phyloP scores from a whole-genome alignment of 352 stramenopile genomes.

The Phytopythium helicoides region DNA sequence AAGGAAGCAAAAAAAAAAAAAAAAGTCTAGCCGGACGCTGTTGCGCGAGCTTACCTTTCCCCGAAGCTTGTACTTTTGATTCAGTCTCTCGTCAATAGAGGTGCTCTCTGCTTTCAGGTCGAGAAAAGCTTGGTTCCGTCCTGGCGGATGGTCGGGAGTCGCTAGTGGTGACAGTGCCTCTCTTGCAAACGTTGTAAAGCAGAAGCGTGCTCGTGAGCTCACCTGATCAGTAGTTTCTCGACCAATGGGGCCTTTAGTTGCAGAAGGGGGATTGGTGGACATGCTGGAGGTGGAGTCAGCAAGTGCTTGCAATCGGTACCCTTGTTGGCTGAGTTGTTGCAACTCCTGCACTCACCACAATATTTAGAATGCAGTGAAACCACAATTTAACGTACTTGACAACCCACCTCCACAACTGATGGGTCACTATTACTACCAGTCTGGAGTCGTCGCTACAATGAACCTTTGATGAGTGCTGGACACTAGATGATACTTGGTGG shows the following conservation, averaged over 20 bases:
- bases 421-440: not conserved
- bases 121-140: too few relatives aligned
- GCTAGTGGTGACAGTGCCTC: conserved; percentile 12
- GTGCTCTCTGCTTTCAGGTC: conserved; percentile 28
- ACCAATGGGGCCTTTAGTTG: not conserved
- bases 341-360: conserved; percentile 40
- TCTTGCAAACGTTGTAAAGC: conserved; percentile 29
- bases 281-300: conserved; percentile 16
- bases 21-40: not conserved
- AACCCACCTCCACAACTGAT: not conserved
- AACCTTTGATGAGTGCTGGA: too few relatives aligned
- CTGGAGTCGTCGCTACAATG: not conserved
- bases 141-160: conserved; percentile 5
- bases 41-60: too few relatives aligned
- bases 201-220: conserved; percentile 24
- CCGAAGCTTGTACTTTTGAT: conserved; percentile 42
- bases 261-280: too few relatives aligned
- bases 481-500: too few relatives aligned
- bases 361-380: not conserved
- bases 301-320: conserved; percentile 45
- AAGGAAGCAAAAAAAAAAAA: not conserved
- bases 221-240: not conserved
- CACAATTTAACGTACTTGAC: not conserved
- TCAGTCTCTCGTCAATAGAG: conserved; percentile 25
- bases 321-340: conserved; percentile 46